phyloP scores from a whole-genome alignment of 192 early-diverging fungal species.

The Coemansia sp. region DNA sequence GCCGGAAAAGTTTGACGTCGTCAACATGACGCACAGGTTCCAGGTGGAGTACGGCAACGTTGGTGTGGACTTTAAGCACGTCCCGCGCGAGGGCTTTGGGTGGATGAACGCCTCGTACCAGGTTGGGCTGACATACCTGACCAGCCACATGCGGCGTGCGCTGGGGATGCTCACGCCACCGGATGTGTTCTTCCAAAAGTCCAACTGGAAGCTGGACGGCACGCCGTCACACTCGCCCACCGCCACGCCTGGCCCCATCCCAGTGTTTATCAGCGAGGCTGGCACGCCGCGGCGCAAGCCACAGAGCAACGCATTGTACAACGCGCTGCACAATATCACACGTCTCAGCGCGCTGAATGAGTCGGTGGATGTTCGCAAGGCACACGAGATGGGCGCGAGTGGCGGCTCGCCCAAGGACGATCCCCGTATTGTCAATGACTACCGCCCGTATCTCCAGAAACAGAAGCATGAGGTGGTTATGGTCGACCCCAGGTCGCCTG shows the following conservation, averaged over 20 bases:
- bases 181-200: slow-evolving; percentile 57
- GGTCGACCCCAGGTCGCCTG: neutral
- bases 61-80: slow-evolving; percentile 86
- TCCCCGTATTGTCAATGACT: slow-evolving; percentile 2
- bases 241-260: slow-evolving; percentile 22
- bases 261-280: slow-evolving; percentile 23
- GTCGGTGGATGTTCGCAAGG: neutral
- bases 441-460: too few species aligned
- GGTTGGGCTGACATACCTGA: slow-evolving; percentile 74
- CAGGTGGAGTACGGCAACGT: slow-evolving; percentile 97
- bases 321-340: slow-evolving; percentile 5
- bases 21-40: slow-evolving; percentile 81
- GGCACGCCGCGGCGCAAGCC: slow-evolving; percentile 20
- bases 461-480: neutral
- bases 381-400: neutral
- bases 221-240: slow-evolving; percentile 40
- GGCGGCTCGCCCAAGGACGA: slow-evolving; percentile 10
- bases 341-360: neutral
- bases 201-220: slow-evolving; percentile 35
- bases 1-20: slow-evolving; percentile 96
- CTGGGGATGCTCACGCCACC: slow-evolving; percentile 70
- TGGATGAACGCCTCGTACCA: slow-evolving; percentile 97
- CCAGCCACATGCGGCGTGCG: slow-evolving; percentile 63
- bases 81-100: slow-evolving; percentile 94
- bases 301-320: slow-evolving; percentile 25